Evolutionary conservation across 164 flowering plant species (phyloP).

Genomic region (Cinnamomum micranthum): DNA sequence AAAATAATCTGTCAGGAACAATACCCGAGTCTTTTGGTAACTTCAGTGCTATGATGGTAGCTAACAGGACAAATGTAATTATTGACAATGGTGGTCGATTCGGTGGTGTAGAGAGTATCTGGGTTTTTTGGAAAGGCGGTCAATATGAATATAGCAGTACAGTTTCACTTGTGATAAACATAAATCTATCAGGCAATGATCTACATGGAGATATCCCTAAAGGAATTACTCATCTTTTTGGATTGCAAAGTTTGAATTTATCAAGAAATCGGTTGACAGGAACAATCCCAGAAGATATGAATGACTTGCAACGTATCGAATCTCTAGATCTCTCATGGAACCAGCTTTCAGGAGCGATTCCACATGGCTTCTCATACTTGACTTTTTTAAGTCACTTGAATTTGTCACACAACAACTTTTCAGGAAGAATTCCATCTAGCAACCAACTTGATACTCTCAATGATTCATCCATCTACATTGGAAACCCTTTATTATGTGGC

Average conservation of each 20-base stretch:
- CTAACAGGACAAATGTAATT: neutral
- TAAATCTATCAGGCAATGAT: constrained; percentile 8
- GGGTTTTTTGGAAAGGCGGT: neutral
- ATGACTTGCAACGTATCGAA: neutral
- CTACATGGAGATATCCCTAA: constrained; percentile 4
- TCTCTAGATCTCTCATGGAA: constrained; percentile 5
- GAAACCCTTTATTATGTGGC: constrained; percentile 1
- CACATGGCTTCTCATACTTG: neutral
- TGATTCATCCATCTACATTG: neutral
- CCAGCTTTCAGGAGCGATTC: constrained; percentile 1
- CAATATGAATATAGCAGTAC: neutral
- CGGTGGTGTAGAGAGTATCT: neutral
- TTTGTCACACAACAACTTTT: constrained; percentile 10
- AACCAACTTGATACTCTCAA: neutral
- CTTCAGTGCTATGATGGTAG: neutral
- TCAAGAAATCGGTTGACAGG: constrained; percentile 2
- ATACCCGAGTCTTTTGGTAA: neutral
- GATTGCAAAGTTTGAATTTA: neutral
- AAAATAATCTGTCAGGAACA: constrained; percentile 1
- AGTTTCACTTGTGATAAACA: neutral
- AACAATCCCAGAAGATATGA: neutral
- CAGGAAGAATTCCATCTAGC: constrained; percentile 1
- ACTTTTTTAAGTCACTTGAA: neutral
- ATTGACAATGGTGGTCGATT: neutral
- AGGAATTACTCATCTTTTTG: neutral